Conservation (phyloP, 305 asterid genomes). For the Plantago coronopus region DNA sequence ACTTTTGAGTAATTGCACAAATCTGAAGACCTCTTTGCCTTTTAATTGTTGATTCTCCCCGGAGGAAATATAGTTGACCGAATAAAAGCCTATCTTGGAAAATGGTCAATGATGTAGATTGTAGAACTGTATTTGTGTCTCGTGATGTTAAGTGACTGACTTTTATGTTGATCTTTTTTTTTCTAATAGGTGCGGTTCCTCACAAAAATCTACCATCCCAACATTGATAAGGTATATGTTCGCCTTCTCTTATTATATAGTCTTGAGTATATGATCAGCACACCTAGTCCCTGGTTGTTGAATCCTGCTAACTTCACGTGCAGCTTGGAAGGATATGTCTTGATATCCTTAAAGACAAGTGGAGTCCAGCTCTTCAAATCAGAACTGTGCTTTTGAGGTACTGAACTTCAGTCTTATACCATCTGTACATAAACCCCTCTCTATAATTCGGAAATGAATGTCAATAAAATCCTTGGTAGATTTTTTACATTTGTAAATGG, state of each 20-base stretch:
- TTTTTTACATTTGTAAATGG: background rate
- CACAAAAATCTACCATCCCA: conserved; percentile 96
- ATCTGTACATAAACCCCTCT: background rate
- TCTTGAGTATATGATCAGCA: conserved; percentile 10
- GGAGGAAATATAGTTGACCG: no score
- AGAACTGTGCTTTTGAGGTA: conserved; percentile 94
- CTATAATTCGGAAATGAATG: background rate
- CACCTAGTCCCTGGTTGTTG: conserved; percentile 6
- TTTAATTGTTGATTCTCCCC: no score
- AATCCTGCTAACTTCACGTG: conserved; percentile 18
- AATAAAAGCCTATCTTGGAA: no score
- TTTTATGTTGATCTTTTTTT: conserved; percentile 13
- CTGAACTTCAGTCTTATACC: conserved; percentile 8
- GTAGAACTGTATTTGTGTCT: conserved; percentile 21
- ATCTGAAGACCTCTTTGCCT: no score
- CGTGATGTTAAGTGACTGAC: conserved; percentile 22
- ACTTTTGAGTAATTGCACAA: no score
- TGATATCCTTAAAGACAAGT: conserved; percentile 94
- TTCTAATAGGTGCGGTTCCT: conserved; percentile 87
- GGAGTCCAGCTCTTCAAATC: conserved; percentile 99
- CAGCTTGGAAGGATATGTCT: conserved; percentile 98
- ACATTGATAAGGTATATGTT: conserved; percentile 81
- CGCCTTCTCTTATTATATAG: conserved; percentile 1
- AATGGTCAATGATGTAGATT: background rate
- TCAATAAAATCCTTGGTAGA: background rate